phyloP scores from a whole-genome alignment of 2,329 filamentous ascomycete genomes.

The Pestalotiopsis sp. region DNA sequence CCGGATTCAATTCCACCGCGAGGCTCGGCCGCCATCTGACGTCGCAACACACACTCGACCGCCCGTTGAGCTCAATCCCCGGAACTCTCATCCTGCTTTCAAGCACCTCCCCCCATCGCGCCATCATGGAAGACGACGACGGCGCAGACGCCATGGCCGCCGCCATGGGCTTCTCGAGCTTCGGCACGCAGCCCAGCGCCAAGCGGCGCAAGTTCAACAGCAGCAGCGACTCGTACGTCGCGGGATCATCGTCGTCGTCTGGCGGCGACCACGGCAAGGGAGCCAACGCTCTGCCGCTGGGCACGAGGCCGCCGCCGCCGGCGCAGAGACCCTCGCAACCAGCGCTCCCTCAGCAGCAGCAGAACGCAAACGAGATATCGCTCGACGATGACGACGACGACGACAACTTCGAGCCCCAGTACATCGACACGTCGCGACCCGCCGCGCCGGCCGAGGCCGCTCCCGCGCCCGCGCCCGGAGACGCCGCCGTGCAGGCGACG shows the following conservation, averaged over 20 bases:
- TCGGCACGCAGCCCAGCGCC: slow-evolving; percentile 59
- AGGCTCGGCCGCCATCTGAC: not conserved
- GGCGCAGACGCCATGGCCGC: slow-evolving; percentile 61
- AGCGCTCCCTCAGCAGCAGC: not conserved
- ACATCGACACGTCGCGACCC: slow-evolving; percentile 36
- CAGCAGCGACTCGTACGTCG: slow-evolving; percentile 41
- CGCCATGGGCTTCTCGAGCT: slow-evolving; percentile 74
- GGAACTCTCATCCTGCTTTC: not conserved
- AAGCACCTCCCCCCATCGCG: not conserved
- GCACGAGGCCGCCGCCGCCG: slow-evolving; percentile 26
- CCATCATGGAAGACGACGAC: slow-evolving; percentile 27
- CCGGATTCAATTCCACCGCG: not conserved
- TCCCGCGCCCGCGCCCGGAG: slow-evolving; percentile 5
- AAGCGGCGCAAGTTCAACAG: slow-evolving; percentile 73
- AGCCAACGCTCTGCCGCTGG: slow-evolving; percentile 7
- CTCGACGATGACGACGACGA: slow-evolving; percentile 37
- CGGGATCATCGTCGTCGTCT: slow-evolving; percentile 31
- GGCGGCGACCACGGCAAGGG: slow-evolving; percentile 20
- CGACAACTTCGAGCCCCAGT: slow-evolving; percentile 29
- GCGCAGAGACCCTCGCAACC: not conserved
- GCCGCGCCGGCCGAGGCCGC: slow-evolving; percentile 17
- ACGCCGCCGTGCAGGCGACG: slow-evolving; percentile 25
- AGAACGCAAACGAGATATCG: slow-evolving; percentile 50
- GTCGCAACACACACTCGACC: no score
- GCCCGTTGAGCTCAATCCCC: not conserved